Conservation (phyloP, 2,329 filamentous ascomycete genomes). For the Mycocentrospora acerina region DNA sequence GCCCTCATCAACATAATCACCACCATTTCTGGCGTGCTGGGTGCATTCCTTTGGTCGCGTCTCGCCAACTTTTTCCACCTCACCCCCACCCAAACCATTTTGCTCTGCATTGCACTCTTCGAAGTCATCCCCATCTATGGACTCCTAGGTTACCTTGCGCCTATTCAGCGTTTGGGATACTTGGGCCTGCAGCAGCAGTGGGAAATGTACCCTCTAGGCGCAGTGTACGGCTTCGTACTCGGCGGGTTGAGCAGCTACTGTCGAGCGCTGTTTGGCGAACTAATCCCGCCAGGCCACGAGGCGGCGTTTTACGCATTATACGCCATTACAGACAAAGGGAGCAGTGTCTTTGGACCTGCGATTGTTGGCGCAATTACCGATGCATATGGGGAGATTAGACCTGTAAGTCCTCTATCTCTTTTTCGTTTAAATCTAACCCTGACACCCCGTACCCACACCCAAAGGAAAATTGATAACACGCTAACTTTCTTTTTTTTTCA, state of each 20-base stretch:
- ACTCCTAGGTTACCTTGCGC: slow-evolving; percentile 81
- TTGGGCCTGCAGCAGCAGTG: slow-evolving; percentile 88
- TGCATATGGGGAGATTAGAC: slow-evolving; percentile 53
- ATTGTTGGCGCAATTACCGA: slow-evolving; percentile 95
- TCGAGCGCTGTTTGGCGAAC: slow-evolving; percentile 84
- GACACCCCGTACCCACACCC: not conserved
- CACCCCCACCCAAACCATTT: slow-evolving; percentile 80
- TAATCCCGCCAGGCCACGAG: slow-evolving; percentile 92
- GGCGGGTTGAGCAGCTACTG: slow-evolving; percentile 94
- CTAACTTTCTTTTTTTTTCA: not conserved
- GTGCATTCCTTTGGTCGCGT: slow-evolving; percentile 86
- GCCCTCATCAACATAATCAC: slow-evolving; percentile 93
- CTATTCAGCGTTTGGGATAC: slow-evolving; percentile 71
- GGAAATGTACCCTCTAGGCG: slow-evolving; percentile 94
- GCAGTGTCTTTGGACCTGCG: slow-evolving; percentile 87
- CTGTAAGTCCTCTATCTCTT: slow-evolving; percentile 32
- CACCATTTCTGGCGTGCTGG: slow-evolving; percentile 78
- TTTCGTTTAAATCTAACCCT: too few species aligned
- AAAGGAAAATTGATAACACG: not conserved
- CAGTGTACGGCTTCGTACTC: slow-evolving; percentile 88
- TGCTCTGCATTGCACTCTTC: slow-evolving; percentile 88
- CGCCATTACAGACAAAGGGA: slow-evolving; percentile 96
- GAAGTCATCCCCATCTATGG: slow-evolving; percentile 93
- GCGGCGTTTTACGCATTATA: slow-evolving; percentile 96
- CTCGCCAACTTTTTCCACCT: slow-evolving; percentile 71